Evolutionary conservation across 2,329 filamentous ascomycete genomes (phyloP).

Genomic region (Leptographium radiaticola): DNA sequence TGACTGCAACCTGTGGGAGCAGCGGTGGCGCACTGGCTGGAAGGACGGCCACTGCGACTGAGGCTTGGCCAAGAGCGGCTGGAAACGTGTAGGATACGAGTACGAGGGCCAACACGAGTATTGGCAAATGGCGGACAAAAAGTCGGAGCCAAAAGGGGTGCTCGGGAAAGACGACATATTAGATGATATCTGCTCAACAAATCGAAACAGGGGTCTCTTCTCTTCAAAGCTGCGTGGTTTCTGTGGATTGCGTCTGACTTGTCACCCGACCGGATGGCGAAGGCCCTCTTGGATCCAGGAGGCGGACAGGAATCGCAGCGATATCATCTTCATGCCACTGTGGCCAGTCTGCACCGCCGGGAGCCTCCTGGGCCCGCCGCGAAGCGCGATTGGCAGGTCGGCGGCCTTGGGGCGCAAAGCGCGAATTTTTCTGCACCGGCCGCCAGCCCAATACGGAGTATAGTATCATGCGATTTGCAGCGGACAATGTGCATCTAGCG

Average conservation of each 20-base stretch:
- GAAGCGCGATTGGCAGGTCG: not conserved
- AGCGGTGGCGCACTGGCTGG: constrained; percentile 90
- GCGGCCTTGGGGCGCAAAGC: not conserved
- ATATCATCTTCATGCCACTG: not conserved
- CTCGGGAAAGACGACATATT: not conserved
- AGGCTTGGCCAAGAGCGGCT: not conserved
- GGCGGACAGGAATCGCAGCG: not conserved
- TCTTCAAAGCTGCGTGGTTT: not conserved
- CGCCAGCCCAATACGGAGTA: not conserved
- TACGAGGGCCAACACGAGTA: not conserved
- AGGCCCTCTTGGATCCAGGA: not conserved
- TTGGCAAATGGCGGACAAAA: not conserved
- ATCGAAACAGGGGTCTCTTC: not conserved
- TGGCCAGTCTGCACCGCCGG: not conserved
- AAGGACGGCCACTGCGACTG: constrained; percentile 51
- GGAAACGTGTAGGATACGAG: not conserved
- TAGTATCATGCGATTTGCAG: not conserved
- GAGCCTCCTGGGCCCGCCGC: not conserved
- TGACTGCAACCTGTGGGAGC: constrained; percentile 82
- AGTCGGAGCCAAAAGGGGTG: not conserved
- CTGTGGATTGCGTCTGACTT: not conserved
- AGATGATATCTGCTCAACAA: not conserved
- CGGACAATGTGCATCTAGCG: not conserved
- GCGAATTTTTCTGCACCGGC: not conserved
- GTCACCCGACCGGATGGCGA: not conserved